A percentile compares a stretch with the other conserved stretches of the same genome.
Evolutionary conservation across 345 rosid species (phyloP).

Genomic region (Turnera subulata): DNA sequence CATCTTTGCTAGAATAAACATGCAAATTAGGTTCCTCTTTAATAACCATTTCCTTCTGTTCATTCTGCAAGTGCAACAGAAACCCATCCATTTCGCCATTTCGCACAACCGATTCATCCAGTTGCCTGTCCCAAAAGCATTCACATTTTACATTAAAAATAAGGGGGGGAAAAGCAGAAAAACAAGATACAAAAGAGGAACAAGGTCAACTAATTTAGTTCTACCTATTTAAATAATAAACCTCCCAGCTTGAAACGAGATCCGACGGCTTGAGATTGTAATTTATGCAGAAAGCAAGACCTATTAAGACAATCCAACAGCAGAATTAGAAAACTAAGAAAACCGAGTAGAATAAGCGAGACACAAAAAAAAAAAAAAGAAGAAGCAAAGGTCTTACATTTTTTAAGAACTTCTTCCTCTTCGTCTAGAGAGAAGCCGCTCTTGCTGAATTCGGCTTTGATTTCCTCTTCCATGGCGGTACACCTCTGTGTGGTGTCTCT

Average conservation of each 20-base stretch:
- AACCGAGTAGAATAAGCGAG: background rate
- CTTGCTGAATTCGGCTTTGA: constrained; percentile 59
- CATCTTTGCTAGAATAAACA: constrained; percentile 75
- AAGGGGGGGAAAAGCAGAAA: background rate
- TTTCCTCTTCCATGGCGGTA: constrained; percentile 58
- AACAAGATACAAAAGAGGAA: background rate
- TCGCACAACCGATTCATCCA: constrained; percentile 48
- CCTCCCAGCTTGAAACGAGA: constrained; percentile 89
- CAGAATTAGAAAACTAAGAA: constrained; percentile 7
- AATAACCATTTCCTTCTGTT: constrained; percentile 59
- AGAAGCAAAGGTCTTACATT: constrained; percentile 39
- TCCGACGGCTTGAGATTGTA: constrained; percentile 68
- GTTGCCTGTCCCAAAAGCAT: constrained; percentile 52
- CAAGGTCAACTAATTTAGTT: too few species aligned
- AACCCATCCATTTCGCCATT: constrained; percentile 86
- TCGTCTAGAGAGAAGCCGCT: constrained; percentile 55
- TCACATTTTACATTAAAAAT: too few species aligned
- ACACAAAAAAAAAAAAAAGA: background rate
- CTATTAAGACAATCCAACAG: constrained; percentile 27
- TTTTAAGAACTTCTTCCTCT: constrained; percentile 61
- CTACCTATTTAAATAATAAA: constrained; percentile 86
- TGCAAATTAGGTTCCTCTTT: constrained; percentile 64
- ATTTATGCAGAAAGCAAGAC: constrained; percentile 72
- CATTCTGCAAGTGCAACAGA: constrained; percentile 69
- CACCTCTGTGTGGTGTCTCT: constrained; percentile 31